Evolutionary conservation across 2,329 filamentous ascomycete species (phyloP).

Genomic region (Venturia aucupariae): DNA sequence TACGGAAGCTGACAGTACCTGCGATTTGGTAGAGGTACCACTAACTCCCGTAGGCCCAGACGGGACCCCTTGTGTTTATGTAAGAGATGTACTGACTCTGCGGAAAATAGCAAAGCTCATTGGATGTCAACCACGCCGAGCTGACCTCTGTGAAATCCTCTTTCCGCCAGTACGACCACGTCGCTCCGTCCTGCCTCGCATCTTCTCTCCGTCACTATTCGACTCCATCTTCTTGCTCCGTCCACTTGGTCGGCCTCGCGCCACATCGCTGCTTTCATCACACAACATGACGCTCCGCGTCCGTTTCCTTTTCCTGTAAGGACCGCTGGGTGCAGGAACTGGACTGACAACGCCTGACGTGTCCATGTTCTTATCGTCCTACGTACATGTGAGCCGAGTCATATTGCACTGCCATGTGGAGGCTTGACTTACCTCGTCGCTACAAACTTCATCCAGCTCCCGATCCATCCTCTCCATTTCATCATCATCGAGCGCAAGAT

Average conservation of each 20-base stretch:
- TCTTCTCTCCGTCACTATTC: constrained; percentile 1
- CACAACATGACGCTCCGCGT: background rate
- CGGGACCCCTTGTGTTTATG: background rate
- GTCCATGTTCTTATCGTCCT: background rate
- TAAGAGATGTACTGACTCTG: background rate
- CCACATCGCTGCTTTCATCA: background rate
- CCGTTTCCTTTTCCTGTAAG: constrained; percentile 3
- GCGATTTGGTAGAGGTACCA: too few relatives aligned
- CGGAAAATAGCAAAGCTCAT: background rate
- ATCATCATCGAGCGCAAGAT: background rate
- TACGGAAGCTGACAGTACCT: too few relatives aligned
- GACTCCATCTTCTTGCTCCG: background rate
- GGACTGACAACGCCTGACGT: background rate
- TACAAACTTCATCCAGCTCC: background rate
- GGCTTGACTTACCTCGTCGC: background rate
- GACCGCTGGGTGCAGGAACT: background rate
- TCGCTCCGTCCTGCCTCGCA: background rate
- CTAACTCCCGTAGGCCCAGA: too few relatives aligned
- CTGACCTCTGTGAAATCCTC: background rate
- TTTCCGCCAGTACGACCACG: background rate
- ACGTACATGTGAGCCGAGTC: background rate
- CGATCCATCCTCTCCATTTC: constrained; percentile 7
- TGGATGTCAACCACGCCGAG: background rate
- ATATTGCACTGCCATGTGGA: background rate
- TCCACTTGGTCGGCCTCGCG: background rate